Base-by-base conservation (phyloP, 805 yeast genomes). In the Allodekkera sacchari region DNA sequence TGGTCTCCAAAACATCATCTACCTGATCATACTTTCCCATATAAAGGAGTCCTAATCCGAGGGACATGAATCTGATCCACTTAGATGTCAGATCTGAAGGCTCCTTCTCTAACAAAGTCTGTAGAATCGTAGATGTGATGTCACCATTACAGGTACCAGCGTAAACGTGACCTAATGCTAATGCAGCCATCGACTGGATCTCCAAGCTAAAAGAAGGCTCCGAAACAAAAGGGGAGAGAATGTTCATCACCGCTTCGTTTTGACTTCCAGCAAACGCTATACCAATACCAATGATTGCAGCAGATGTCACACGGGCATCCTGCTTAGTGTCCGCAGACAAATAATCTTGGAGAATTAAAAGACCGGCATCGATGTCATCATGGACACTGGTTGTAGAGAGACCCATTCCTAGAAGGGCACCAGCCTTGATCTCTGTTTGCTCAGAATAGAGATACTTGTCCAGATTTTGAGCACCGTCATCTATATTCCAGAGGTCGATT, bases 71-170 rank as follows among this genome's bases (percentile, higher is more conserved):
- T 45, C 85, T 75, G 30, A 84, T 76, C 85, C 94, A 89, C 53
- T 83, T 83, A 43, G 83, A 77, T 30, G 81, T 73, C 45, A 92
- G 68, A 50, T 87, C 95, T 16, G 65, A 55, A 27, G 75, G 70
- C 34, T 80, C 82, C 47, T 96, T 77, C 55, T 92, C 98, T 50
- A 92, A 67, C 40, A 92, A 66, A 3, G 95, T 80, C 59, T 87
- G 95, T 49, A 92, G 68, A 42, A 92, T 84, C 4, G 95, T 74
- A n/a, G 94, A 79, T 0, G 96, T 83, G 46, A 87, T 77, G 45
- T 88, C 96, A 38, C 96, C 95, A 55, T 89, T 80, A 50, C 95
- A 84, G 6, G 96, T 82, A 32, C 98, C 98, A 25, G 89, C 96
- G 54, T 83, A 92, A 2, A 85, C 82, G 50, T 88, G 95, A 28